phyloP scores from a whole-genome alignment of 257 asterid species.

The Ehretia macrophylla region DNA sequence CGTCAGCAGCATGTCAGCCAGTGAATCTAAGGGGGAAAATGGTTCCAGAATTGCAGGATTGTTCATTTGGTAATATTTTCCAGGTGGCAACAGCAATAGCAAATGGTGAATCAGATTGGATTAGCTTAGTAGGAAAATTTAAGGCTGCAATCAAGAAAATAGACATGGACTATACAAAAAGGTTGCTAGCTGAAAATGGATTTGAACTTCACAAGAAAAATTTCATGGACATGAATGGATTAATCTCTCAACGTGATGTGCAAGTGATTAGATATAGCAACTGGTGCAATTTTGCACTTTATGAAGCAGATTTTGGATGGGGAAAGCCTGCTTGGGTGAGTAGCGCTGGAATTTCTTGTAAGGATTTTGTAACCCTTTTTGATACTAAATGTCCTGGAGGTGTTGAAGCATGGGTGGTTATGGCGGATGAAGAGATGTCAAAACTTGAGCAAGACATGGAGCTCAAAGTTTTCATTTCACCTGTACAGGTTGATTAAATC shows the following conservation, averaged over 20 bases:
- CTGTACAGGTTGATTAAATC: too few species aligned
- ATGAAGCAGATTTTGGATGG: constrained; percentile 57
- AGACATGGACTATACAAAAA: constrained; percentile 15
- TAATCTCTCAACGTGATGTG: constrained; percentile 13
- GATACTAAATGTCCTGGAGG: constrained; percentile 28
- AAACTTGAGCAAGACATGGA: constrained; percentile 19
- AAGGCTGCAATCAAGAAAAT: constrained; percentile 32
- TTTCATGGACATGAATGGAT: constrained; percentile 21
- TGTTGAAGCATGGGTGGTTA: constrained; percentile 29
- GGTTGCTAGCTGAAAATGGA: constrained; percentile 37
- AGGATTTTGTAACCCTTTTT: constrained; percentile 11
- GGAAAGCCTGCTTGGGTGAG: constrained; percentile 50
- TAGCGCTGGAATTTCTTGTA: constrained; percentile 16
- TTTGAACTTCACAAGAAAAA: constrained; percentile 32
- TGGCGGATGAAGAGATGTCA: constrained; percentile 22
- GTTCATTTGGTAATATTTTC: constrained; percentile 58
- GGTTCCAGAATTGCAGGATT: constrained; percentile 25
- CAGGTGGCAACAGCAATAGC: constrained; percentile 34
- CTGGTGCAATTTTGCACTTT: constrained; percentile 38
- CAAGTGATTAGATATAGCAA: constrained; percentile 35
- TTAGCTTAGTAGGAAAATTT: constrained; percentile 30
- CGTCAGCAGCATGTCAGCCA: constrained; percentile 38
- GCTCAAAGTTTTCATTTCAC: constrained; percentile 3
- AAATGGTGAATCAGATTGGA: constrained; percentile 28
- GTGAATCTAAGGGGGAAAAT: constrained; percentile 42